Evolutionary conservation across 148 eudicot genomes (phyloP), one percentile per base, ranked within the genome.

Genomic region (Gaultheria prostrata): DNA sequence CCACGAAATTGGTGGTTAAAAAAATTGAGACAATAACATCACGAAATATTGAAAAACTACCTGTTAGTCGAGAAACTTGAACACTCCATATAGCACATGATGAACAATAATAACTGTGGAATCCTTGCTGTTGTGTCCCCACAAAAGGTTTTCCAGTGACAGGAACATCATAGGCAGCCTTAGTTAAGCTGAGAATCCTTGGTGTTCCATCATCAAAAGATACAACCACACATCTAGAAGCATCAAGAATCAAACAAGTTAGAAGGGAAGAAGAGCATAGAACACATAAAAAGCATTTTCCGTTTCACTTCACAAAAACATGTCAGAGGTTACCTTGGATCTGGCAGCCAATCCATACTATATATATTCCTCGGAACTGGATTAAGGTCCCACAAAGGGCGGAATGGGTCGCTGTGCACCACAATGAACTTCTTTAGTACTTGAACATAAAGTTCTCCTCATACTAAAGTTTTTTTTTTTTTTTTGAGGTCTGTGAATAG

Each of bases 291-390:
- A 28, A 12, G 8, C 26, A 26, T 53, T 9, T 24, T 50, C 43
- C 3, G 43, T 73, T 43, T 78, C 39, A 70, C 77, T 18, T 8
- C 70, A 85, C 15, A 17, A 77, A 80, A 80, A 32, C 49, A 77
- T 33, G 49, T 75, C 43, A 49, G 70, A 77, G 14, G 28, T 65
- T 91, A 96, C 99, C 95, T 91, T 82, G 98, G 99, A 88, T 97
- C 90, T 74, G 94, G 92, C 69, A 92, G 83, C 99, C 99, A 97
- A 85, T 97, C 99, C 86, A 97, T 86, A 87, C 95, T 86, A 87
- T 85, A 94, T 81, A 91, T 87, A 56, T 53, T 86, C 84, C 87
- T 87, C 73, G 87, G 93, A 21, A 89, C 82, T 56, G 94, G 85
- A 84, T 87, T 87, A 77, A 90, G 87, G 82, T 91, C 92, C 98